Percentiles rank a stretch among this genome's conserved stretches.
These are phyloP conservation scores for Floccularia luteovirens DNA, from an alignment of 768 basidiomycete species.

Conservation along the genomic window DNA sequence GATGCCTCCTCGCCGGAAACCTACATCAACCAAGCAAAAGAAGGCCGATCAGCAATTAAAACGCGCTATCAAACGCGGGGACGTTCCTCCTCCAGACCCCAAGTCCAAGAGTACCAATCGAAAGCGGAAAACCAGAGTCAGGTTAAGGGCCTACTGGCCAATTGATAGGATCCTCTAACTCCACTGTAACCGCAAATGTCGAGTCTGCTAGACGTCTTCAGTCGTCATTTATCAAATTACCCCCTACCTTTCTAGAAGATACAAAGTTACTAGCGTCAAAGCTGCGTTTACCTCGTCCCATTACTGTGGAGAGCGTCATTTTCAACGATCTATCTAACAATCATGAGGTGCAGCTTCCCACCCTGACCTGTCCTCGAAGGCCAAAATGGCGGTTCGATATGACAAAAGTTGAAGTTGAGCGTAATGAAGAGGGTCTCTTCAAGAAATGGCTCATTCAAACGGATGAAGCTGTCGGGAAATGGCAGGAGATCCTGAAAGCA, in stretches of 20 bases:
- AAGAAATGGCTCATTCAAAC: slow-evolving; percentile 69
- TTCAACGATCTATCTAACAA: slow-evolving; percentile 18
- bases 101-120: slow-evolving; percentile 19
- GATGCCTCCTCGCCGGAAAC: slow-evolving; percentile 39
- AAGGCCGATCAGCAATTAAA: slow-evolving; percentile 71
- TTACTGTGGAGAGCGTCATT: slow-evolving; percentile 31
- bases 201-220: slow-evolving; percentile 49
- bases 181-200: slow-evolving; percentile 19
- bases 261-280: slow-evolving; percentile 50
- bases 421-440: slow-evolving; percentile 83
- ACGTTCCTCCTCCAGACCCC: slow-evolving; percentile 34
- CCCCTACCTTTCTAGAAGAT: slow-evolving; percentile 50
- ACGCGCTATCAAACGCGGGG: slow-evolving; percentile 81
- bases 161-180: slow-evolving; percentile 14
- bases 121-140: slow-evolving; percentile 15
- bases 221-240: slow-evolving; percentile 62
- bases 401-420: slow-evolving; percentile 84
- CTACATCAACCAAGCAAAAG: slow-evolving; percentile 60
- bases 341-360: slow-evolving; percentile 9
- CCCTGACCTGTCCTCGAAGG: slow-evolving; percentile 50
- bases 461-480: slow-evolving; percentile 46
- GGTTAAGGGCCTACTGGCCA: slow-evolving; percentile 21
- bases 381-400: slow-evolving; percentile 87
- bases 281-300: slow-evolving; percentile 48
- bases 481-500: too few species aligned